Percentiles rank a stretch among this genome's conserved stretches.
phyloP scores from a whole-genome alignment of 2,329 filamentous ascomycete genomes.

The Endothia cerciana region DNA sequence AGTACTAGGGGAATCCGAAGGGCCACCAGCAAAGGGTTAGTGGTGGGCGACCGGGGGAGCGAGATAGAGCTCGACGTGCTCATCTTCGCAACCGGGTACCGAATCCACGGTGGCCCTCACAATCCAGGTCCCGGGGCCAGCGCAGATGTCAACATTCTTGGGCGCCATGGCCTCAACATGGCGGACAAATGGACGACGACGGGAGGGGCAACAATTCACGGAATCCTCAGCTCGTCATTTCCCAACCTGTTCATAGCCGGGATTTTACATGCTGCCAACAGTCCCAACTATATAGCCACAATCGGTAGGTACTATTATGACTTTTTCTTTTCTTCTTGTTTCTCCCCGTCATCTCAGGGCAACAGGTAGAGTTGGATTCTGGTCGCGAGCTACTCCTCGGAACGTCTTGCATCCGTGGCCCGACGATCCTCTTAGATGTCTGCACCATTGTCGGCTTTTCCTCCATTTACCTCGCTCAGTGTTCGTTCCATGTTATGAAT shows the following conservation, averaged over 20 bases:
- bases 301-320: conserved; percentile 27
- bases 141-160: conserved; percentile 21
- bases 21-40: conserved; percentile 14
- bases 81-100: conserved; percentile 31
- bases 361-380: too few relatives aligned
- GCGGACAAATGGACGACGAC: conserved; percentile 30
- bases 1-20: conserved; percentile 42
- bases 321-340: too few relatives aligned
- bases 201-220: conserved; percentile 28
- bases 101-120: background rate
- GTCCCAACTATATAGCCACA: conserved; percentile 33
- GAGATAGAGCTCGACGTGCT: conserved; percentile 25
- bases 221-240: conserved; percentile 29
- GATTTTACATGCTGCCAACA: conserved; percentile 19
- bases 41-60: conserved; percentile 1
- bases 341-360: too few relatives aligned
- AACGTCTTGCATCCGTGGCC: too few relatives aligned
- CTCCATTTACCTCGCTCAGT: too few relatives aligned
- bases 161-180: conserved; percentile 27
- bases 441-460: too few relatives aligned
- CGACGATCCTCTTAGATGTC: too few relatives aligned
- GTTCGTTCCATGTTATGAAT: too few relatives aligned
- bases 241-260: conserved; percentile 33
- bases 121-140: conserved; percentile 29
- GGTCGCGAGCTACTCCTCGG: too few relatives aligned